These are phyloP conservation scores for Kandelia obovata DNA, from an alignment of 345 rosid species.

Conservation along the genomic window DNA sequence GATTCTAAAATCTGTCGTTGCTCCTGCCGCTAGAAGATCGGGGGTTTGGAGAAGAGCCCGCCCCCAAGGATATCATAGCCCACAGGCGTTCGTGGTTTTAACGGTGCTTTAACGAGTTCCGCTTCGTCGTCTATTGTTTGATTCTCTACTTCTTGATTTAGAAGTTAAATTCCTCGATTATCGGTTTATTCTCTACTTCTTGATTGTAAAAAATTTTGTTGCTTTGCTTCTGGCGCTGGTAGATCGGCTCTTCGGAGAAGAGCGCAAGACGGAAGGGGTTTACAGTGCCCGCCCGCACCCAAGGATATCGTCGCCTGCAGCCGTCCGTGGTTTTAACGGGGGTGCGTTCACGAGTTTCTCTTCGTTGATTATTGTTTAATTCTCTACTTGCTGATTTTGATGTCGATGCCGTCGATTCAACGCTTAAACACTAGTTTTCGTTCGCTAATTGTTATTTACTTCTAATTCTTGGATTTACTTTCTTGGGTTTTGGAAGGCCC, in stretches of 20 bases:
- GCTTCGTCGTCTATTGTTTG: too few relatives aligned
- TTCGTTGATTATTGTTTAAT: background rate
- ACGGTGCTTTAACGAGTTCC: constrained; percentile 40
- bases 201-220: background rate
- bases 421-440: too few relatives aligned
- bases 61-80: constrained; percentile 60
- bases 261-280: constrained; percentile 57
- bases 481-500: too few relatives aligned
- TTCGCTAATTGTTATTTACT: too few relatives aligned
- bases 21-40: constrained; percentile 32
- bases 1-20: background rate
- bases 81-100: constrained; percentile 83
- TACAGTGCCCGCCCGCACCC: constrained; percentile 60
- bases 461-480: too few relatives aligned
- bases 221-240: background rate
- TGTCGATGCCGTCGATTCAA: too few relatives aligned
- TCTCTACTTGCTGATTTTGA: background rate
- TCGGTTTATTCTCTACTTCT: too few relatives aligned
- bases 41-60: constrained; percentile 65
- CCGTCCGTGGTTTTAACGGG: constrained; percentile 91
- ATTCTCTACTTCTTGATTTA: too few relatives aligned
- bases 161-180: too few relatives aligned
- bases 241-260: constrained; percentile 71
- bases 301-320: constrained; percentile 49
- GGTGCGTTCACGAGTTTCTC: background rate